A percentile compares a stretch with the other conserved stretches of the same genome.
These are phyloP conservation scores for Fimicolochytrium jonesii DNA, from an alignment of 192 early-diverging fungal genomes.

Conservation along the genomic window DNA sequence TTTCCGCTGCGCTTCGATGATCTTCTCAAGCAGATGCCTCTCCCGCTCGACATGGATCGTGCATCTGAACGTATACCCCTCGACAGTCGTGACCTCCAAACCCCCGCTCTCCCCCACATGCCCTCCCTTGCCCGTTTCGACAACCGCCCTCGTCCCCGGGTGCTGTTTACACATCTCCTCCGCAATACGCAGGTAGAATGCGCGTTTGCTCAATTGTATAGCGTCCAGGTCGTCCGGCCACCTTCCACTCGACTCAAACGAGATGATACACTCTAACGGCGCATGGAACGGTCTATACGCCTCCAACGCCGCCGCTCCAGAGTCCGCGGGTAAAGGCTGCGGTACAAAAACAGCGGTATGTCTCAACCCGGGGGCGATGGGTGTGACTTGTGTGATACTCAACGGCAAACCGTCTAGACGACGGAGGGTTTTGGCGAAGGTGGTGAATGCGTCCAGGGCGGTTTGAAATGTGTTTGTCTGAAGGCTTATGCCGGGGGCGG, in stretches of 20 bases:
- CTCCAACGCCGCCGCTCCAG: conserved; percentile 6
- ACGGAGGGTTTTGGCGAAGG: conserved; percentile 59
- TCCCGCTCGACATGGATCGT: conserved; percentile 72
- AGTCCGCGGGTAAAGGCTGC: conserved; percentile 43
- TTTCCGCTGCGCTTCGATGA: too few relatives aligned
- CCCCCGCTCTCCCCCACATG: conserved; percentile 22
- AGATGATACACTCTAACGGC: conserved; percentile 68
- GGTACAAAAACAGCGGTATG: conserved; percentile 74
- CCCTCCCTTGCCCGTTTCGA: conserved; percentile 24
- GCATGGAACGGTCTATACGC: conserved; percentile 25
- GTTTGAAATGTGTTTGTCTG: conserved; percentile 52
- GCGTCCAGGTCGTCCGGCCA: conserved; percentile 90
- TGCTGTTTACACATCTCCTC: conserved; percentile 45
- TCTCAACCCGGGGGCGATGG: conserved; percentile 59
- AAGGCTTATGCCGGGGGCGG: conserved; percentile 36
- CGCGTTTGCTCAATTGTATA: conserved; percentile 85
- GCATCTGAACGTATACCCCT: conserved; percentile 79
- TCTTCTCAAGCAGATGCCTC: conserved; percentile 49
- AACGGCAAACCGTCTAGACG: conserved; percentile 65
- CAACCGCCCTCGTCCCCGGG: conserved; percentile 46
- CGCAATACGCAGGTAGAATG: conserved; percentile 77
- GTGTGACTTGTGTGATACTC: conserved; percentile 53
- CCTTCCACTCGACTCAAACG: conserved; percentile 75
- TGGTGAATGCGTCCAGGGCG: conserved; percentile 62
- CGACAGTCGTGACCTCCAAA: conserved; percentile 61